Evolutionary conservation across 1,284 basidiomycete species (phyloP).

Genomic region (Leccinum holopus): DNA sequence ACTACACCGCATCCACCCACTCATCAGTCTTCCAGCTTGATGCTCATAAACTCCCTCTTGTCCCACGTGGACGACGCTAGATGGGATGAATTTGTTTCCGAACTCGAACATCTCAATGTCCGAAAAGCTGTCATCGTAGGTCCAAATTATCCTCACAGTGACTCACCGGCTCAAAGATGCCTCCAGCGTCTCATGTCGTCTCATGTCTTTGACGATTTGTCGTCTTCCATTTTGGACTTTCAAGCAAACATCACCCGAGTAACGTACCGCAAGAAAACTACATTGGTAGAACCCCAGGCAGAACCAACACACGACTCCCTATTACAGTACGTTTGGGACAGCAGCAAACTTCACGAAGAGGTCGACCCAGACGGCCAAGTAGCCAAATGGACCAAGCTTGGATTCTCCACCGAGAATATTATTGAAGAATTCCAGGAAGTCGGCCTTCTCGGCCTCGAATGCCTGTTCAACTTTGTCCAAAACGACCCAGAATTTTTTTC

Average conservation of each 20-base stretch:
- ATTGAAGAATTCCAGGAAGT: conserved; percentile 81
- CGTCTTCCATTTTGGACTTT: conserved; percentile 87
- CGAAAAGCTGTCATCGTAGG: conserved; percentile 82
- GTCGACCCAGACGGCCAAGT: conserved; percentile 46
- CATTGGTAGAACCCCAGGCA: conserved; percentile 67
- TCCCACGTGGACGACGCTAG: conserved; percentile 72
- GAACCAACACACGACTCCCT: conserved; percentile 62
- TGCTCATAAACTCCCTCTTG: conserved; percentile 85
- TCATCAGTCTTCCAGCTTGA: conserved; percentile 57
- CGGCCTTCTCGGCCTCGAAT: conserved; percentile 85
- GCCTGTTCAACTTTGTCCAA: conserved; percentile 75
- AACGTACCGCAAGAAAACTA: conserved; percentile 78
- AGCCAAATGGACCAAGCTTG: conserved; percentile 77
- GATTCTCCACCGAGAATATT: conserved; percentile 79
- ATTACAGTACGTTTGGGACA: conserved; percentile 72
- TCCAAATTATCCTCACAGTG: conserved; percentile 10
- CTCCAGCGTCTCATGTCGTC: conserved; percentile 81
- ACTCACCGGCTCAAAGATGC: conserved; percentile 12
- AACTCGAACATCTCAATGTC: conserved; percentile 78
- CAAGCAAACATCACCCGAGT: conserved; percentile 87
- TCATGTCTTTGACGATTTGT: conserved; percentile 82
- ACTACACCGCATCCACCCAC: conserved; percentile 9
- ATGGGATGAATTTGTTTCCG: conserved; percentile 77
- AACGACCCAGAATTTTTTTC: conserved; percentile 79
- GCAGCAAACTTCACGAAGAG: conserved; percentile 57